Evolutionary conservation across 192 early-diverging fungal species (phyloP), one percentile per base, ranked within the genome.

Genomic region (Coemansia sp.): DNA sequence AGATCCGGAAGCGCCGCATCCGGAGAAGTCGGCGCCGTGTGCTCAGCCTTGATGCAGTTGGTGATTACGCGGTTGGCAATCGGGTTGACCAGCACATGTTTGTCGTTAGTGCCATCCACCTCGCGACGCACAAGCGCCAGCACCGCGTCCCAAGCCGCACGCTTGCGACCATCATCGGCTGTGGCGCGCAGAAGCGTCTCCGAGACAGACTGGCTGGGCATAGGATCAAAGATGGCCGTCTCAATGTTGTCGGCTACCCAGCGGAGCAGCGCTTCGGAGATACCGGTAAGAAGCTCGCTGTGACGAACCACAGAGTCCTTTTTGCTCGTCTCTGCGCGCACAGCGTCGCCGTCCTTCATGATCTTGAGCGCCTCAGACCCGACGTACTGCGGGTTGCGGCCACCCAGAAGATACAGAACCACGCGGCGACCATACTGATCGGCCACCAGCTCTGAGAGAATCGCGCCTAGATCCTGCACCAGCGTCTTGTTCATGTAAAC

Each of bases 361-460:
- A 91, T 81, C 38, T 91, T 74, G 18, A 94, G 85, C 39, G 89
- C 89, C 33, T 89, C 89, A 60, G 79, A 75, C 37, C 90, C 88
- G 34, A 95, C 88, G 70, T 92, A 92, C 70, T 88, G 85, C 65
- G 85, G 84, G 73, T 85, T 87, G 55, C 95, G 88, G 41, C 95
- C 94, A 52, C 84, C 83, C 33, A 97, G 87, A 52, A 96, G 74
- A 71, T 90, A 97, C 73, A 97, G 81, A 64, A 92, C 81, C 37
- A 95, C 88, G 65, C 91, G 88, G 64, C 90, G 87, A 18, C 89
- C 95, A 70, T 87, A 93, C 76, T 90, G 89, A 81, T 96, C 87
- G 57, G 79, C 73, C 66, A 90, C 59, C 63, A 95, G 85, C 57
- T 91, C 88, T 32, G 71, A 72, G 38, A 64, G 39, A 54, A 61